Conservation (phyloP, 371 early-diverging fungal genomes). For the Rhizopus microsporus region DNA sequence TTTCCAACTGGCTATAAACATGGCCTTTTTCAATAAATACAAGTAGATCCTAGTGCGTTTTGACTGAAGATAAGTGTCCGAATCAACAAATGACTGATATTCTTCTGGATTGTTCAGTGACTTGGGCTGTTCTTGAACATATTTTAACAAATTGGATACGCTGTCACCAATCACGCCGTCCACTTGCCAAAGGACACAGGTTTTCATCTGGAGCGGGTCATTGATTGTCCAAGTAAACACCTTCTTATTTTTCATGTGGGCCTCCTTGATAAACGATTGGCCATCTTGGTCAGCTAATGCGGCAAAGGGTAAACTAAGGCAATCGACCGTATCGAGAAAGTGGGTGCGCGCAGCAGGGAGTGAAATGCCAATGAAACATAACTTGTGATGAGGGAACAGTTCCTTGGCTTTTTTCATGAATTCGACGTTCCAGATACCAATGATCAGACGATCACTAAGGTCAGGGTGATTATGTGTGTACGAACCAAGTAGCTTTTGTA, state of each 20-base stretch:
- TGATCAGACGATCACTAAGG: conserved; percentile 47
- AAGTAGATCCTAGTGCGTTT: conserved; percentile 22
- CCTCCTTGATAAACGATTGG: conserved; percentile 52
- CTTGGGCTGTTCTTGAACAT: conserved; percentile 10
- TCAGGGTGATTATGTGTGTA: conserved; percentile 26
- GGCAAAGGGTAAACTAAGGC: conserved; percentile 56
- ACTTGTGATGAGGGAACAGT: conserved; percentile 46
- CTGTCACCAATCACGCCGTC: conserved; percentile 62
- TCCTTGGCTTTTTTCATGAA: conserved; percentile 47
- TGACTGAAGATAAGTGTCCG: conserved; percentile 21
- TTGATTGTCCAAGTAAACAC: conserved; percentile 68
- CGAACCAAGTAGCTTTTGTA: conserved; percentile 31
- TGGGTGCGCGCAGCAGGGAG: conserved; percentile 50
- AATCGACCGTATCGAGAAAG: conserved; percentile 54
- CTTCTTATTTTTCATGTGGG: conserved; percentile 48
- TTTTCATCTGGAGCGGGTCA: conserved; percentile 48
- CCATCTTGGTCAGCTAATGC: conserved; percentile 49
- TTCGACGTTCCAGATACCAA: conserved; percentile 69
- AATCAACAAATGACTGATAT: conserved; percentile 12
- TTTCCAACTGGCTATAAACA: conserved; percentile 26
- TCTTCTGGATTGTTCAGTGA: conserved; percentile 16
- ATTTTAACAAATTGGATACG: conserved; percentile 26
- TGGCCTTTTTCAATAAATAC: conserved; percentile 17
- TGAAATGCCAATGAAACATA: conserved; percentile 61
- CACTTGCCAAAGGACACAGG: conserved; percentile 49